A percentile compares a stretch with the other conserved stretches of the same genome.
phyloP scores from a whole-genome alignment of 2,329 filamentous ascomycete species.

The Epichloe sibirici region DNA sequence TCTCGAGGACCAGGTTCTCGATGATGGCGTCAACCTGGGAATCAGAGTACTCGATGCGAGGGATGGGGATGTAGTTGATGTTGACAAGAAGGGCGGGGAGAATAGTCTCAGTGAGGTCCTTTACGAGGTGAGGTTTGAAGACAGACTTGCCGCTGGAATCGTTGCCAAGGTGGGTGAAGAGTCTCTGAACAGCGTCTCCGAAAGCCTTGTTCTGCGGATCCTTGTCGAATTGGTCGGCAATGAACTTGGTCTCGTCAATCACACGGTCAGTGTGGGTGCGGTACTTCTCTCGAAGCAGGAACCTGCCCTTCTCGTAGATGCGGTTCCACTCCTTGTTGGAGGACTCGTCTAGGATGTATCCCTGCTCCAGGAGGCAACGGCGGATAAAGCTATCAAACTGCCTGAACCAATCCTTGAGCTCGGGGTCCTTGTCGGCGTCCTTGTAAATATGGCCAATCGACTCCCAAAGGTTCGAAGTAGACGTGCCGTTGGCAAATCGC shows the following conservation, averaged over 20 bases:
- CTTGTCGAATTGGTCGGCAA: constrained; percentile 78
- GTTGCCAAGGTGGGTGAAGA: constrained; percentile 80
- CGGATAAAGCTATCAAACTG: constrained; percentile 65
- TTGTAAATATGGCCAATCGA: constrained; percentile 76
- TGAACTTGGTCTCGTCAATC: constrained; percentile 79
- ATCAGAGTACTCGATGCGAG: constrained; percentile 87
- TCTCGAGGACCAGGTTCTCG: constrained; percentile 91
- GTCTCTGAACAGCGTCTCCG: constrained; percentile 59
- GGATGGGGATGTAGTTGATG: constrained; percentile 80
- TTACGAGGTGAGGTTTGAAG: constrained; percentile 89
- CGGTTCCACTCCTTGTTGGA: constrained; percentile 73
- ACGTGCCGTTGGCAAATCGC: constrained; percentile 91
- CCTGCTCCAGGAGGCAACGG: constrained; percentile 75
- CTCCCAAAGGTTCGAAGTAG: constrained; percentile 72
- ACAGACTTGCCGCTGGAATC: constrained; percentile 70
- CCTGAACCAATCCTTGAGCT: constrained; percentile 85
- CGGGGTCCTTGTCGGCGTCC: constrained; percentile 75
- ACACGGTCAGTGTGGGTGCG: constrained; percentile 74
- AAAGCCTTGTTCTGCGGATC: constrained; percentile 82
- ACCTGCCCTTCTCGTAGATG: constrained; percentile 75
- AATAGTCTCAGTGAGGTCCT: constrained; percentile 79
- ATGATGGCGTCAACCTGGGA: constrained; percentile 74
- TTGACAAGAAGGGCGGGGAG: constrained; percentile 73
- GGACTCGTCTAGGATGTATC: constrained; percentile 74
- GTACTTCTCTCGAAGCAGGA: constrained; percentile 82